Percentiles rank a stretch among this genome's conserved stretches.
Evolutionary conservation across 148 eudicot genomes (phyloP).

Genomic region (Camellia sinensis): DNA sequence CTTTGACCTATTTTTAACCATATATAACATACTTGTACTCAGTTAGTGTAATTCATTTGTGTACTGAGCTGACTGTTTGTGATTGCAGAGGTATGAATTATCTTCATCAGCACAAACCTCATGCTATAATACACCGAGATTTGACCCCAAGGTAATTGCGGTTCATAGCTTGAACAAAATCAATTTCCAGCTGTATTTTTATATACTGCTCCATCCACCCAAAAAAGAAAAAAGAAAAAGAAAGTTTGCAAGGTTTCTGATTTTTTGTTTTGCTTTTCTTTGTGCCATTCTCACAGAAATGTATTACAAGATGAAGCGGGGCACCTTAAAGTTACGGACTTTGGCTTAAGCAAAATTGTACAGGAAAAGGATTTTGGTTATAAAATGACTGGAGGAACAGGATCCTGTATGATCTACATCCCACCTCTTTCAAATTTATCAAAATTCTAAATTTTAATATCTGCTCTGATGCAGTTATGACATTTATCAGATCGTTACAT

Average conservation of each 20-base stretch:
- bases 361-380: constrained; percentile 39
- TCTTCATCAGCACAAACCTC: constrained; percentile 47
- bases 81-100: constrained; percentile 43
- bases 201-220: too few relatives aligned
- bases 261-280: not conserved
- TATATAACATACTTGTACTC: not conserved
- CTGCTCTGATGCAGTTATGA: not conserved
- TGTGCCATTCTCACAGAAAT: constrained; percentile 23
- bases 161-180: not conserved
- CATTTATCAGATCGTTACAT: constrained; percentile 37
- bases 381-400: constrained; percentile 51
- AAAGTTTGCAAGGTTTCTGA: not conserved
- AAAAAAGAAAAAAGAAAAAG: too few relatives aligned
- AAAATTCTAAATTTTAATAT: not conserved
- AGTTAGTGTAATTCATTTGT: not conserved
- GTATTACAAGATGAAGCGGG: constrained; percentile 45
- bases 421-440: not conserved
- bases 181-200: not conserved
- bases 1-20: not conserved
- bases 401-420: constrained; percentile 34
- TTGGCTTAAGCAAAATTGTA: constrained; percentile 42
- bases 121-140: constrained; percentile 43
- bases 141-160: constrained; percentile 39
- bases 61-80: not conserved
- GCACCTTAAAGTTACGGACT: constrained; percentile 45